Percentiles rank a stretch among this genome's conserved stretches.
These are phyloP conservation scores for Astrothelium subdiscretum DNA, from an alignment of 495 filamentous ascomycete genomes.

Conservation along the genomic window DNA sequence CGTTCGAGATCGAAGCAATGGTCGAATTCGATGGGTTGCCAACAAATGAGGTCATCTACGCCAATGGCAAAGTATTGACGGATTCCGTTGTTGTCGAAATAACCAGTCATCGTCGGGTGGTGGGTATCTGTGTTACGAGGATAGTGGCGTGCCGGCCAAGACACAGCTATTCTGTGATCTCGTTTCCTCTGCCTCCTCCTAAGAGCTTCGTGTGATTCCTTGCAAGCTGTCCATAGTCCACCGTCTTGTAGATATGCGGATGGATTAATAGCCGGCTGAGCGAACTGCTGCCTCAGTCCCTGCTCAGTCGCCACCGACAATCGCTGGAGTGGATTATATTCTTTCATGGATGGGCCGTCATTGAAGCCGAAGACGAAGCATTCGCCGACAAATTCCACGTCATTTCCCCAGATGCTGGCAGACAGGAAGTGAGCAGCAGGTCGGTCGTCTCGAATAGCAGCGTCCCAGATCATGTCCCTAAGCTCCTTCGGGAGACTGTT, in stretches of 20 bases:
- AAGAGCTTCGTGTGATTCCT: neutral
- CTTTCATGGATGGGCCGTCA: neutral
- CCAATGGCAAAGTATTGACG: neutral
- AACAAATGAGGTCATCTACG: neutral
- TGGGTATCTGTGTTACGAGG: neutral
- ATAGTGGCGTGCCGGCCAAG: neutral
- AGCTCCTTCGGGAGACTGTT: neutral
- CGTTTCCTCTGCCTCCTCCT: neutral
- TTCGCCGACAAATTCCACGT: neutral
- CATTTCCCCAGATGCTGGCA: neutral
- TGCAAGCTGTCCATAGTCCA: neutral
- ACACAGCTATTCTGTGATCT: neutral
- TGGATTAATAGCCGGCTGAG: neutral
- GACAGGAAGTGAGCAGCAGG: neutral
- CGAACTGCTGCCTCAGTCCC: neutral
- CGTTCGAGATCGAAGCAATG: neutral
- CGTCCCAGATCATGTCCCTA: neutral
- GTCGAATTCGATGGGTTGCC: neutral
- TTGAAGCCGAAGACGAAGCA: neutral
- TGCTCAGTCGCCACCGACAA: neutral
- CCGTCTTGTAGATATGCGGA: neutral
- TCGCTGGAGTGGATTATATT: neutral
- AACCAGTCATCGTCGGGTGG: neutral
- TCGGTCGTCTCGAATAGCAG: neutral
- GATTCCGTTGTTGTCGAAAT: neutral